phyloP scores from a whole-genome alignment of 148 eudicot species.

The Simmondsia chinensis region DNA sequence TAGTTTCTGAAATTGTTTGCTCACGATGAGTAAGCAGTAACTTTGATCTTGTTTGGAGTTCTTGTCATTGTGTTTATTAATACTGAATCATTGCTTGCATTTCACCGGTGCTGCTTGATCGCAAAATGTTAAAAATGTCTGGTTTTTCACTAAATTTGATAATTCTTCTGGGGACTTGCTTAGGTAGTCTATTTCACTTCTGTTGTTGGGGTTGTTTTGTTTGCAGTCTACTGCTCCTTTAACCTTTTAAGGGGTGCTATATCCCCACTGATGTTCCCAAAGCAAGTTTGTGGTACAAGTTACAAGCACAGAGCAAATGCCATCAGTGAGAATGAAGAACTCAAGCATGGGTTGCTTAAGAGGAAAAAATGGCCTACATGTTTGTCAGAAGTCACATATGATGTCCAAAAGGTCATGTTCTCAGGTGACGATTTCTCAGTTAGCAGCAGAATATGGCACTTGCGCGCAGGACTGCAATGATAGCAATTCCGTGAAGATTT shows the following conservation, averaged over 20 bases:
- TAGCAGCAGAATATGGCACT: constrained; percentile 24
- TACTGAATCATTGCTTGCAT: too few relatives aligned
- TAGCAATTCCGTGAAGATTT: constrained; percentile 24
- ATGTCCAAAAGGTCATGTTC: constrained; percentile 62
- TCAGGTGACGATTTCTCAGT: constrained; percentile 32
- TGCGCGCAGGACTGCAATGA: constrained; percentile 27
- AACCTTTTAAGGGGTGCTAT: constrained; percentile 19
- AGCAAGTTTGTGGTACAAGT: constrained; percentile 20
- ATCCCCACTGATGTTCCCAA: constrained; percentile 35
- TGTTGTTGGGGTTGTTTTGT: constrained; percentile 5
- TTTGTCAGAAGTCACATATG: constrained; percentile 61
- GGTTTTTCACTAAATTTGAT: background rate
- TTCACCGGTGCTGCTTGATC: too few relatives aligned
- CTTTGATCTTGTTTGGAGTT: too few relatives aligned
- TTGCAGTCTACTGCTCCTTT: constrained; percentile 21
- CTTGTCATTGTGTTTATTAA: too few relatives aligned
- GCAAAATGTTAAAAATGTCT: background rate
- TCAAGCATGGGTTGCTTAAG: constrained; percentile 47
- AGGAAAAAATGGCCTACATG: constrained; percentile 61
- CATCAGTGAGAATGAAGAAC: constrained; percentile 79
- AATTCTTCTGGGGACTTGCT: background rate
- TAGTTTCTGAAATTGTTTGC: too few relatives aligned
- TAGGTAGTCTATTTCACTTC: background rate
- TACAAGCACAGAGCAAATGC: constrained; percentile 60
- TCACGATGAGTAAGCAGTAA: too few relatives aligned